Base-by-base conservation (phyloP, 805 yeast species). In the Wickerhamiella parazyma region DNA sequence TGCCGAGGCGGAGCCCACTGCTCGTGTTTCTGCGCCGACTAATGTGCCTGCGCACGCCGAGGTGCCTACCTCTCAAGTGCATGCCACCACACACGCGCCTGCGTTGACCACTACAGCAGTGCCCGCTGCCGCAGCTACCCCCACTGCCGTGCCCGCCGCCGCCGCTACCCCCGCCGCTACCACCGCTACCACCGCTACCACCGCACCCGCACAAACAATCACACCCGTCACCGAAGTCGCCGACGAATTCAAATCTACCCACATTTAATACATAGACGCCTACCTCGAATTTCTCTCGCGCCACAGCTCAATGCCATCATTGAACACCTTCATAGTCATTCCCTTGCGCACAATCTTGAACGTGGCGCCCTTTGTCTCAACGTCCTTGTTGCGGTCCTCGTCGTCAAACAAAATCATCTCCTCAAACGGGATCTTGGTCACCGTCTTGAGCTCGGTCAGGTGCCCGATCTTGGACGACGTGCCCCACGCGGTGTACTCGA, bases 361-460 rank as follows among this genome's bases (percentile, higher is more conserved):
- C 42, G 72, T 70, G 21, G 83, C 84, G 3, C 86, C 86, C 19
- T 59, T 53, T 4, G 58, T 52, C 53, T 74, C 79, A 3, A 85
- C 94, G 51, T 85, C 95, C 48, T 63, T 69, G 55, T 85, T 85
- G 49, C 95, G 68, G 44, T 62, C 54, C 59, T 85, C 95, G 58
- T 85, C 95, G 56, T 85, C 95, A 54, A 75, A 85, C 45, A 81
- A 63, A n/a, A 70, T 59, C 64, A 82, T 69, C 33, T 77, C 77
- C 4, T 60, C 49, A 33, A 55, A 68, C 19, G 65, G 65, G 8
- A 74, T 60, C 11, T 68, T 68, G 16, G 78, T 61, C 10, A 67
- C 68, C 41, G 66, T 61, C 4, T 76, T 64, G 16, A 78, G 68
- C 40, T 59, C 58, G 14, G 56, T 54, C 31, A 82, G 75, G 55